Percentiles rank a stretch among this genome's conserved stretches.
phyloP scores from a whole-genome alignment of 257 asterid genomes.

The Solanum acaule region DNA sequence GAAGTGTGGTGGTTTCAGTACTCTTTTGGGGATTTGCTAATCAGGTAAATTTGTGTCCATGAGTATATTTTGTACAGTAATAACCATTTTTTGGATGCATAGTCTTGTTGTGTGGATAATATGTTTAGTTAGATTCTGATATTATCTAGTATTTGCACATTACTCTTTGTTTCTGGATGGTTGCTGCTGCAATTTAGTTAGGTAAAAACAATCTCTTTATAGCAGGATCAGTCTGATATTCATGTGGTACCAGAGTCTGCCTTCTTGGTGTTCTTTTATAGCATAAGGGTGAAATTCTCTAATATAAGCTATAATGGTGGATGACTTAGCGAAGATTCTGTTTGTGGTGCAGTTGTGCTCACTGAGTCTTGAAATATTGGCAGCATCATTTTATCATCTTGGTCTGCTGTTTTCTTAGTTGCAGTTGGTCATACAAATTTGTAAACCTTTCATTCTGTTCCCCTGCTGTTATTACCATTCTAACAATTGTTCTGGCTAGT shows the following conservation, averaged over 20 bases:
- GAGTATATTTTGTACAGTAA: background rate
- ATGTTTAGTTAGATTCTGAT: background rate
- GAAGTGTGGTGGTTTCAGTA: conserved; percentile 93
- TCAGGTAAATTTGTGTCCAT: conserved; percentile 45
- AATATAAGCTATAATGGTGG: background rate
- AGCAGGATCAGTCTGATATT: background rate
- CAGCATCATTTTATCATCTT: background rate
- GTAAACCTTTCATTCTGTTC: background rate
- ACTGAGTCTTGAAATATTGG: background rate
- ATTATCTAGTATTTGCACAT: background rate
- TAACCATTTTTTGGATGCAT: background rate
- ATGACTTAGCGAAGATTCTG: background rate
- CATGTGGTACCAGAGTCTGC: background rate
- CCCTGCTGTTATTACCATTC: background rate
- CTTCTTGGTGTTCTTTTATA: background rate
- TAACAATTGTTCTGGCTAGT: background rate
- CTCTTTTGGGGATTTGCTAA: conserved; percentile 99
- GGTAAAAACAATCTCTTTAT: background rate
- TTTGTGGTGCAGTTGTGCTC: background rate
- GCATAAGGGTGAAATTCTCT: background rate
- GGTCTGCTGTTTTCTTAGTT: background rate
- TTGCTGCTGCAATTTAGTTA: background rate
- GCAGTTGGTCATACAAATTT: background rate
- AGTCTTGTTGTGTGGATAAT: background rate
- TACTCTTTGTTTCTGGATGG: background rate